Evolutionary conservation across 208 protist species (phyloP), one percentile per base, ranked within the genome.

Genomic region (Polymyxa betae): DNA sequence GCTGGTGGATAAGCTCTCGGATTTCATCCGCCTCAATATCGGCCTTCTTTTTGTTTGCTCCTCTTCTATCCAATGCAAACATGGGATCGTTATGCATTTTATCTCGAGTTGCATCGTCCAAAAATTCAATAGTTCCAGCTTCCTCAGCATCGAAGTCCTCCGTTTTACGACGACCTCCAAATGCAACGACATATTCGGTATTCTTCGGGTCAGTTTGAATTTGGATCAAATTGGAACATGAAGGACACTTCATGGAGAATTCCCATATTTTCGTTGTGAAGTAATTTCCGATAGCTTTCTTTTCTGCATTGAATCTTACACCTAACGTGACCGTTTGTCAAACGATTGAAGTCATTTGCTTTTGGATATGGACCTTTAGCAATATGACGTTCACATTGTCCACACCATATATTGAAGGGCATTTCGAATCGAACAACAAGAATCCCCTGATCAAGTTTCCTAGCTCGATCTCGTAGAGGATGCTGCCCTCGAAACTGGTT

Each of bases 401-500:
- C 90, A 66, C 92, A 93, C 92, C 89, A 93, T 0, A 93, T 92
- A 77, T 93, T 92, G 89, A 93, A 93, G 0, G 92, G 92, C 88
- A 92, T 93, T 88, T 93, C 92, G 49, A 93, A 93, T 0, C 92
- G 68, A 24, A 93, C 82, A 0, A 93, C 92, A 60, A 88, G 45
- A 16, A 88, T 44, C 20, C 90, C 90, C 46, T 90, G 46, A 0
- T 64, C 40, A 29, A 64, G 54, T 16, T 89, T 91, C 43, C 88
- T 40, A 60, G 77, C 90, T 35, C 64, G 46, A 54, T 90, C 38
- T 45, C 90, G 66, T 0, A 12, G 82, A 40, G 88, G 88, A 12
- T 64, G 87, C 16, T 45, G 87, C n/a, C 38, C 44, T 16, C 0
- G 43, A 90, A 32, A 92, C 12, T 72, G 29, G 54, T 89, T 68